Percentiles rank a stretch among this genome's conserved stretches.
phyloP scores from a whole-genome alignment of 352 stramenopile genomes.

The Phytophthora sojae region DNA sequence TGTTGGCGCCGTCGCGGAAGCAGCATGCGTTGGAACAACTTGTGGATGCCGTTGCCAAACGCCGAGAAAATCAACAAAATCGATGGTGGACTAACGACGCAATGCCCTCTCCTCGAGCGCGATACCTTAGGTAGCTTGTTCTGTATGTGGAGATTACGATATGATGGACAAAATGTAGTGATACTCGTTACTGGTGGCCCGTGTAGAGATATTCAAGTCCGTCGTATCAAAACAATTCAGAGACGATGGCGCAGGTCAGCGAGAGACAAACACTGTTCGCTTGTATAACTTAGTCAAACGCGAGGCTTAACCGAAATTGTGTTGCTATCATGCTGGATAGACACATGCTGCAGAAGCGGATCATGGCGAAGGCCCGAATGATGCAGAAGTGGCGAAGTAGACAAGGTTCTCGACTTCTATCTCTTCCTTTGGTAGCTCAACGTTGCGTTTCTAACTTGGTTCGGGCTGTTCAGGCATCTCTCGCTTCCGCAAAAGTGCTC shows the following conservation, averaged over 20 bases:
- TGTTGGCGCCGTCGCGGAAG: slow-evolving; percentile 51
- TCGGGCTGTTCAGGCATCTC: slow-evolving; percentile 11
- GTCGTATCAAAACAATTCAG: slow-evolving; percentile 20
- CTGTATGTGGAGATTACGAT: not conserved
- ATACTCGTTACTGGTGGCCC: not conserved
- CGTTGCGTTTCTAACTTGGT: not conserved
- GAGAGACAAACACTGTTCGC: not conserved
- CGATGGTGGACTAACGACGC: not conserved
- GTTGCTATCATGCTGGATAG: not conserved
- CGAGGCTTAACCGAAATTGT: not conserved
- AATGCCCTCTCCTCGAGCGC: slow-evolving; percentile 29
- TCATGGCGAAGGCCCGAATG: slow-evolving; percentile 24
- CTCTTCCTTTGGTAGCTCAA: not conserved
- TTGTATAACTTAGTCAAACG: not conserved
- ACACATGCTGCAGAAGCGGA: slow-evolving; percentile 22
- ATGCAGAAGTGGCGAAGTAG: slow-evolving; percentile 40
- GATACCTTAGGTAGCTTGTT: slow-evolving; percentile 32
- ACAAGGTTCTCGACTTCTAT: slow-evolving; percentile 24
- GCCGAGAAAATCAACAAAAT: not conserved
- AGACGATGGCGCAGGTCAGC: slow-evolving; percentile 27
- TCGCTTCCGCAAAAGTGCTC: slow-evolving; percentile 42
- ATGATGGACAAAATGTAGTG: not conserved
- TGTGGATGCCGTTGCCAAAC: slow-evolving; percentile 18
- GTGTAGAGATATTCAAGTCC: slow-evolving; percentile 18
- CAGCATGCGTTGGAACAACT: slow-evolving; percentile 47